Evolutionary conservation across 345 rosid species (phyloP).

Genomic region (Populus euphratica): DNA sequence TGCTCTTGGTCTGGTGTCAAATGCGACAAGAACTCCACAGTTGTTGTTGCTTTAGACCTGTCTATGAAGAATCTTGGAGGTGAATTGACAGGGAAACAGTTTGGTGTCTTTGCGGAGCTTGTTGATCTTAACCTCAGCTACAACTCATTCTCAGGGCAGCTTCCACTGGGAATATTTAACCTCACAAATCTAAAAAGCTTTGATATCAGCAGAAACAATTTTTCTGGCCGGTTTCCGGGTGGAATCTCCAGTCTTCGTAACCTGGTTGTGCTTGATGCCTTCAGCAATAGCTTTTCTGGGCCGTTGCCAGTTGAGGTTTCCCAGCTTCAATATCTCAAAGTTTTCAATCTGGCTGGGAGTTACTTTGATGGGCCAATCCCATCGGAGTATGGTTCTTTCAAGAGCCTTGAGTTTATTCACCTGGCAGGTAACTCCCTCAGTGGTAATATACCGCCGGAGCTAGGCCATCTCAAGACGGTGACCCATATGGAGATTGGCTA

Average conservation of each 20-base stretch:
- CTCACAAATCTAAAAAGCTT: conserved; percentile 53
- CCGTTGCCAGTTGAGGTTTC: conserved; percentile 58
- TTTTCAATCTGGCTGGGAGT: conserved; percentile 86
- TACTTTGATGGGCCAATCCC: conserved; percentile 87
- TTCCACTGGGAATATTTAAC: conserved; percentile 57
- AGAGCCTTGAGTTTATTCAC: conserved; percentile 69
- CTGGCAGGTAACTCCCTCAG: conserved; percentile 68
- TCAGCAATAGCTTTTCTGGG: conserved; percentile 90
- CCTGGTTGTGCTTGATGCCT: conserved; percentile 62
- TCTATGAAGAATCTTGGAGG: conserved; percentile 66
- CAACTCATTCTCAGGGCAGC: conserved; percentile 67
- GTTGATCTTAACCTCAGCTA: conserved; percentile 72
- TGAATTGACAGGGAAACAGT: conserved; percentile 42
- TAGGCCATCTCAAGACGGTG: conserved; percentile 60
- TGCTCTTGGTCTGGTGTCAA: conserved; percentile 87
- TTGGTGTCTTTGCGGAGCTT: conserved; percentile 61
- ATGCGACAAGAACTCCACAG: conserved; percentile 59
- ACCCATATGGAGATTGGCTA: conserved; percentile 96
- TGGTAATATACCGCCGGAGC: conserved; percentile 64
- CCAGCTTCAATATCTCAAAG: conserved; percentile 50
- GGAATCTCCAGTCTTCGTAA: conserved; percentile 46
- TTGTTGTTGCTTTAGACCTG: conserved; percentile 56
- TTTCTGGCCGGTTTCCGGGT: conserved; percentile 60
- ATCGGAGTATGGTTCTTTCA: conserved; percentile 60
- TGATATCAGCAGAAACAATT: conserved; percentile 83